Base-by-base conservation (phyloP, 2,329 filamentous ascomycete species). In the Penicillium sp. region DNA sequence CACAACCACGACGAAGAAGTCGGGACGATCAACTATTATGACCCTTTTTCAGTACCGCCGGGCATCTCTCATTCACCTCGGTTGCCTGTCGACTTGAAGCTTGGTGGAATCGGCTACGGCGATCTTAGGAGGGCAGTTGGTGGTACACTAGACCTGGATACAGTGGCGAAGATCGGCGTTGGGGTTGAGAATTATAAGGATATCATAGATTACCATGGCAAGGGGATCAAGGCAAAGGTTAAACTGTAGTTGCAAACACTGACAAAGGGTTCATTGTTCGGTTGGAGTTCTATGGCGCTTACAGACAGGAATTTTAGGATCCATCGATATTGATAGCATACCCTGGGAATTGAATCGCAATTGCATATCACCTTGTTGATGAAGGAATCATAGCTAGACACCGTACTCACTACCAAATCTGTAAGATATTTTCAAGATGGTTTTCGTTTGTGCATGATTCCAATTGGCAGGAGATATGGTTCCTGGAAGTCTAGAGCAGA, bases 1-100 rank as follows among this genome's bases (percentile, higher is more conserved):
- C 96, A 96, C 76, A 92, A 96, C 66, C 86, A 91, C 64, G 91
- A 88, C 8, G 88, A 94, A 56, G 85, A 88, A 1, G 83, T 96
- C 0, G 95, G 93, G 1, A 86, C 83, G 29, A 97, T 98, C 61
- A 68, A 90, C 26, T 92, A 95, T 73, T 83, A 89, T 45, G 74
- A 87, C 17, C 87, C 91, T 0, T 94, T 98, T 70, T 85, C 87
- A 2, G 90, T 93, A 1, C 89, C 90, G 0, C 92, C 93, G 0
- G 92, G 93, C 0, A 74, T 86, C 1, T 91, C 89, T 2, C 79
- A 85, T 60, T 91, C 90, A 0, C 94, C 94, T 0, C 85, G 85
- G 61, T 74, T 99, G 47, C 93, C 94, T 0, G 94, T 98, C 0
- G 84, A 90, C 46, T 94, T 93, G 90, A 88, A 87, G 38, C 73